These are phyloP conservation scores for Neoscytalidium dimidiatum DNA, from an alignment of 2,329 filamentous ascomycete genomes.

Conservation along the genomic window DNA sequence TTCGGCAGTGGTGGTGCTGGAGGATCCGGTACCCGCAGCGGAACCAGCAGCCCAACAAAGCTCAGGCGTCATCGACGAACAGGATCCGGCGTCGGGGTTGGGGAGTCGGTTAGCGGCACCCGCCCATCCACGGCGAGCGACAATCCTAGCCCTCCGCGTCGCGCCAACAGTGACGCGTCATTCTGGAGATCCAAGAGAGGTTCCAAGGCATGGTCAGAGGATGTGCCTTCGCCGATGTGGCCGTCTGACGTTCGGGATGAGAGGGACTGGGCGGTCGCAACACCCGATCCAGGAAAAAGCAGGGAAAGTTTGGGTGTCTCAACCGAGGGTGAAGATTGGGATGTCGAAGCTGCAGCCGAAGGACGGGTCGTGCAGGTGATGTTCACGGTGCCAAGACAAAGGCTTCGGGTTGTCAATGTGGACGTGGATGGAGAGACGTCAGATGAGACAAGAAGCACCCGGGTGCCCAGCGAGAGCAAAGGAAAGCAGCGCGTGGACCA, in stretches of 20 bases:
- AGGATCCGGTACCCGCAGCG: neutral
- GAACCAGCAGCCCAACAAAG: conserved; percentile 7
- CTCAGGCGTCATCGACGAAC: conserved; percentile 8
- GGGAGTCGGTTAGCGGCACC: neutral
- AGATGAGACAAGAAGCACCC: neutral
- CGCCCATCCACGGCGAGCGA: neutral
- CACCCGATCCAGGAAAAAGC: conserved; percentile 5
- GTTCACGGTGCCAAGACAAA: conserved; percentile 90
- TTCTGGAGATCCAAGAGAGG: conserved; percentile 45
- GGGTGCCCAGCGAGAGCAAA: neutral
- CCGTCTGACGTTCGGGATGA: conserved; percentile 29
- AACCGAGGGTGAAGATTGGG: conserved; percentile 46
- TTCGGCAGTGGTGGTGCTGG: conserved; percentile 6
- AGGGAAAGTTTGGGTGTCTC: conserved; percentile 25
- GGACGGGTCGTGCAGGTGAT: conserved; percentile 61
- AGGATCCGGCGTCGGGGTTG: conserved; percentile 2
- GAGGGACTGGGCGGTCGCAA: conserved; percentile 34
- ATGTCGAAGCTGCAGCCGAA: conserved; percentile 51
- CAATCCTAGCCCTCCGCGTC: conserved; percentile 33
- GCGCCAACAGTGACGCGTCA: conserved; percentile 47
- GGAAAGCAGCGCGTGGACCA: conserved; percentile 5
- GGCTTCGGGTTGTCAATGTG: conserved; percentile 80
- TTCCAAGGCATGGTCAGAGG: conserved; percentile 43
- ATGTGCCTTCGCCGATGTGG: conserved; percentile 46
- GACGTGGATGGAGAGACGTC: conserved; percentile 6